Base-by-base conservation (phyloP, 2,329 filamentous ascomycete genomes). In the Botrytis fragariae region DNA sequence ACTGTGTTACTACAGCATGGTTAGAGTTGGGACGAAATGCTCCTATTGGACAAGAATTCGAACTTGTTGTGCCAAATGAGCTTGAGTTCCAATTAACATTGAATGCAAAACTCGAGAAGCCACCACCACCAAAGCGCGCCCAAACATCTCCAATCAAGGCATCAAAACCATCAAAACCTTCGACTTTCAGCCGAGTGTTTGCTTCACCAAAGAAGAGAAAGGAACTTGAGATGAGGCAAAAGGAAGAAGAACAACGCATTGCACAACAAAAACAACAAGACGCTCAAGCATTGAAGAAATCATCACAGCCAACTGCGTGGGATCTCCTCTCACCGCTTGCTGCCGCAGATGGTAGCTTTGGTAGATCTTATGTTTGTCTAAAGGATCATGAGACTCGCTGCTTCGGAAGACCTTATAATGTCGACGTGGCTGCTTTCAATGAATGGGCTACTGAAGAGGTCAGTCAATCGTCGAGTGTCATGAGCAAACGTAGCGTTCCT, bases 1-100 rank as follows among this genome's bases (percentile, higher is more conserved):
- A 99, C 82, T 99, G 96, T 79, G 96, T 99, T 25, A 99, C 96
- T 0, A 99, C 96, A 5, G 92, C 94, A 0, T 98, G 94, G 93
- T 87, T 98, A 14, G 96, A 99, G 82, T 86, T 99, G 74, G 94
- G 94, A 32, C 92, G 93, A 78, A 95, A 93, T 74, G 95, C 96
- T 3, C 94, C 96, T 0, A 98, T 99, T 78, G 96, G 95, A 10
- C 96, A 99, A 81, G 96, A 99, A 81, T 99, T 99, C 79, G 96
- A 99, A 84, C 90, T 99, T 62, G 95, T 98, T 45, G 96, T 99
- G 39, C 91, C 97, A 68, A 96, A 97, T 78, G 96, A 99, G 78
- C 89, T 99, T n/a, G 96, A 99, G 82, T 99, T 99, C 84, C 96
- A 99, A 83, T 89, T 99, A 57, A 98, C 96, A 0, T 88, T 99